Percentiles rank a stretch among this genome's conserved stretches.
phyloP scores from a whole-genome alignment of 2,329 filamentous ascomycete genomes.

The Amphichorda felina region DNA sequence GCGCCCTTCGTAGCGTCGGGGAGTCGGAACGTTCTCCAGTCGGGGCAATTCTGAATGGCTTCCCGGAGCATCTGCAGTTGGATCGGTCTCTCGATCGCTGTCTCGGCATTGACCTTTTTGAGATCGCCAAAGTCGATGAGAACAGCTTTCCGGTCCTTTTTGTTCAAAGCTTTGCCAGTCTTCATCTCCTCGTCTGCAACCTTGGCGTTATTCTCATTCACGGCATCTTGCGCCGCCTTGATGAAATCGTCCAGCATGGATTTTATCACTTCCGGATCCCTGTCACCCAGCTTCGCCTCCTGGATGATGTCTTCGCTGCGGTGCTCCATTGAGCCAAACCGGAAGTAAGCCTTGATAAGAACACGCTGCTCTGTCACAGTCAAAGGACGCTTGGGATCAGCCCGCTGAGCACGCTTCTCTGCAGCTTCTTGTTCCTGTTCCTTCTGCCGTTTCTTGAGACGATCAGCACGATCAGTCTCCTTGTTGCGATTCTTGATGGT shows the following conservation, averaged over 20 bases:
- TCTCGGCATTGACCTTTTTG: slow-evolving; percentile 92
- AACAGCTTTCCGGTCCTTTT: slow-evolving; percentile 96
- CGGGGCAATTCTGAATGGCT: slow-evolving; percentile 52
- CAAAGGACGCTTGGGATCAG: slow-evolving; percentile 80
- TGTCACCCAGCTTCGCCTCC: slow-evolving; percentile 73
- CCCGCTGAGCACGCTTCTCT: slow-evolving; percentile 59
- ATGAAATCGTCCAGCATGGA: slow-evolving; percentile 67
- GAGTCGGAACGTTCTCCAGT: slow-evolving; percentile 73
- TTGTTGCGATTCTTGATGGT: slow-evolving; percentile 44
- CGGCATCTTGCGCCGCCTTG: slow-evolving; percentile 39
- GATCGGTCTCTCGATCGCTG: slow-evolving; percentile 78
- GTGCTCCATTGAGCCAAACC: slow-evolving; percentile 84
- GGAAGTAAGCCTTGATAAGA: slow-evolving; percentile 79
- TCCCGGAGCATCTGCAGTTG: slow-evolving; percentile 79
- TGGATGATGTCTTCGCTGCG: slow-evolving; percentile 77
- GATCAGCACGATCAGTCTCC: slow-evolving; percentile 52
- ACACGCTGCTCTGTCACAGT: slow-evolving; percentile 89
- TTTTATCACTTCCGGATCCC: slow-evolving; percentile 71
- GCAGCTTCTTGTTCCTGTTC: slow-evolving; percentile 58
- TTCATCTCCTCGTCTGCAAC: slow-evolving; percentile 75
- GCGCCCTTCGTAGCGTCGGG: slow-evolving; percentile 87
- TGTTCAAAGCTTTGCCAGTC: slow-evolving; percentile 70
- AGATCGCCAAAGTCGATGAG: slow-evolving; percentile 89
- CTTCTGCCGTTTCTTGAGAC: slow-evolving; percentile 54
- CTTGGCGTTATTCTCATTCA: slow-evolving; percentile 56